Base-by-base conservation (phyloP, 495 filamentous ascomycete species). In the Penicillium ucsense region DNA sequence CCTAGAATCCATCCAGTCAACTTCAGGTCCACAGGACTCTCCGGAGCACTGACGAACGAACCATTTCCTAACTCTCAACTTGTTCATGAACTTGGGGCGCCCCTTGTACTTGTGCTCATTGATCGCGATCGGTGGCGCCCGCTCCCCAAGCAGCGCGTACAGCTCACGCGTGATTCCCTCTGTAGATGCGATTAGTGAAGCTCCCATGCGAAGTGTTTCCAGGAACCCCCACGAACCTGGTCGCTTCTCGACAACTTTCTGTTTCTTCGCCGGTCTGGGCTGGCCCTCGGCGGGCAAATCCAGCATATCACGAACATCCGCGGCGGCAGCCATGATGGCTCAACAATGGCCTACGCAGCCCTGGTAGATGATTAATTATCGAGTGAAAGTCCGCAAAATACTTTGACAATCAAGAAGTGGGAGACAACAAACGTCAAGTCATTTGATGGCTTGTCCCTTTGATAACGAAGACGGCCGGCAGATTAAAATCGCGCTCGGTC, bases 221-320 rank as follows among this genome's bases (percentile, higher is more conserved):
- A 6, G 20, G 20, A 20, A 6, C 11, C 8, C 8, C 3, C 30
- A 47, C 57, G 68, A 56, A 77, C 82, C 86, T 59, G 83, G 85
- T 52, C 87, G 79, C 52, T 82, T 81, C 45, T 79, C 79, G 5
- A 74, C 71, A 0, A 78, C 77, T 61, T 88, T 90, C 61, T 84
- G 81, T 59, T 91, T 91, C 70, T 94, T 94, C 41, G 77, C 65
- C 8, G 85, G 81, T 47, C 76, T 73, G 36, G 78, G 69, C 52
- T 78, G 68, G 51, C 78, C 80, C 57, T 84, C 74, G 47, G 70
- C 75, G 43, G 86, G 82, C 60, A 94, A 72, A 64, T 88, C 85
- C 66, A 95, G 83, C 64, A 95, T 86, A 67, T 95, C 89, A 67
- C 86, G 88, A 48, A 92, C 81, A 77, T 95, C 89, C 66, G 86